Evolutionary conservation across 1,139 yeast genomes (phyloP).

Genomic region (Saccharomyces uvarum): DNA sequence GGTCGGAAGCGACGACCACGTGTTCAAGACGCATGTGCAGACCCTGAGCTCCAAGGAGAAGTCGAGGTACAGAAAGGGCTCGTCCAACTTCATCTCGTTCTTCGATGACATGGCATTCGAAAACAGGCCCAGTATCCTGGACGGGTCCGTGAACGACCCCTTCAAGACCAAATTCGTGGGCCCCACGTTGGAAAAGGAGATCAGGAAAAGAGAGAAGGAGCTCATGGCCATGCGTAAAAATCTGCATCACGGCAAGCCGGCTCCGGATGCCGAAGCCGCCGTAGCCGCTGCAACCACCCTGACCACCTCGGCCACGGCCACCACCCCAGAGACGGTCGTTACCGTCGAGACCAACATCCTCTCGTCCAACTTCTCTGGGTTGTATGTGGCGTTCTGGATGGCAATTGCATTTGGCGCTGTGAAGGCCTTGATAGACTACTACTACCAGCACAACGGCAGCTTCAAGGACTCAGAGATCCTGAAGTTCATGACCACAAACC

Average conservation of each 20-base stretch:
- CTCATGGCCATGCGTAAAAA: slow-evolving; percentile 7
- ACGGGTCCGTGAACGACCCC: slow-evolving; percentile 34
- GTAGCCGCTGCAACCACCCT: slow-evolving; percentile 13
- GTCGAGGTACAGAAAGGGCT: slow-evolving; percentile 10
- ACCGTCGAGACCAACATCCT: slow-evolving; percentile 8
- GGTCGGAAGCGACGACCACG: not conserved
- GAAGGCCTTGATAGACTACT: slow-evolving; percentile 41
- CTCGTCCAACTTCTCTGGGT: slow-evolving; percentile 44
- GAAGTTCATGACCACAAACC: slow-evolving; percentile 43
- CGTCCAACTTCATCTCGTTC: slow-evolving; percentile 30
- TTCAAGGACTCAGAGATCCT: slow-evolving; percentile 46
- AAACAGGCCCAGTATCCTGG: slow-evolving; percentile 43
- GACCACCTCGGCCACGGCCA: not conserved
- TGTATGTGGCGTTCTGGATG: slow-evolving; percentile 64
- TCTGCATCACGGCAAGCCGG: slow-evolving; percentile 4
- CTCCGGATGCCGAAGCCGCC: slow-evolving; percentile 26
- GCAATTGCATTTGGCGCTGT: slow-evolving; percentile 48
- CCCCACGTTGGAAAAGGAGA: slow-evolving; percentile 25
- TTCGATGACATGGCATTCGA: slow-evolving; percentile 43
- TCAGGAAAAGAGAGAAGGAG: slow-evolving; percentile 13
- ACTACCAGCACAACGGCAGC: slow-evolving; percentile 31
- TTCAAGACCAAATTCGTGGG: slow-evolving; percentile 24
- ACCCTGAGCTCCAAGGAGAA: slow-evolving; percentile 1
- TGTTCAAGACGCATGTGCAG: not conserved
- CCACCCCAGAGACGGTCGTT: not conserved